Conservation (phyloP, 2,329 filamentous ascomycete species). For the Fusarium cicatricum region DNA sequence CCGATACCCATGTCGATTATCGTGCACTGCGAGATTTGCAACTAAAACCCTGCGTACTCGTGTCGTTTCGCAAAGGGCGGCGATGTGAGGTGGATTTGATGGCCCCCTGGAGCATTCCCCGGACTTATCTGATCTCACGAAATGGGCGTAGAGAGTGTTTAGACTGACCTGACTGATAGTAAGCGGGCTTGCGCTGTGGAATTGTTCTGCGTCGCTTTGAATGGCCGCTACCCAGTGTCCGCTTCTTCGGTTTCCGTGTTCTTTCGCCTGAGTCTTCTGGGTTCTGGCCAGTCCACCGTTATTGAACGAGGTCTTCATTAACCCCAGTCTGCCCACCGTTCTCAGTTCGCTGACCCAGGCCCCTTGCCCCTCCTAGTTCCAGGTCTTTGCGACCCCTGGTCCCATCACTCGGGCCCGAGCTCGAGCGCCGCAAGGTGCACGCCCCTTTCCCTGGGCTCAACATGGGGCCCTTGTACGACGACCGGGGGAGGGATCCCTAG, state of each 20-base stretch:
- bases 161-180: neutral
- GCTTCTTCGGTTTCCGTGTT: conserved; percentile 7
- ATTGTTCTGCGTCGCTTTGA: neutral
- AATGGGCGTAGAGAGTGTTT: neutral
- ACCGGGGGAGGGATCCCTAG: conserved; percentile 26
- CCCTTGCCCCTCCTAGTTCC: conserved; percentile 7
- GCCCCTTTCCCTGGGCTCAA: conserved; percentile 26
- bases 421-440: conserved; percentile 12
- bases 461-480: conserved; percentile 9
- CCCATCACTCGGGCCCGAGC: conserved; percentile 7
- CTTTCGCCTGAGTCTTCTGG: neutral
- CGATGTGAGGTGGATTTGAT: neutral
- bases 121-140: conserved; percentile 29
- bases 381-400: conserved; percentile 21
- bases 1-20: conserved; percentile 33
- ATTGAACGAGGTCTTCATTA: neutral
- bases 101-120: conserved; percentile 38
- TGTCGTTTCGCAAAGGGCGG: conserved; percentile 20
- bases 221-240: neutral
- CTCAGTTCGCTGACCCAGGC: conserved; percentile 14
- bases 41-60: conserved; percentile 9
- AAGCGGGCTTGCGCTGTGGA: conserved; percentile 5
- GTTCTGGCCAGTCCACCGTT: too few species aligned
- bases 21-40: conserved; percentile 23
- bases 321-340: conserved; percentile 9